phyloP scores from a whole-genome alignment of 2,329 filamentous ascomycete genomes.

The Aureobasidium sp. region DNA sequence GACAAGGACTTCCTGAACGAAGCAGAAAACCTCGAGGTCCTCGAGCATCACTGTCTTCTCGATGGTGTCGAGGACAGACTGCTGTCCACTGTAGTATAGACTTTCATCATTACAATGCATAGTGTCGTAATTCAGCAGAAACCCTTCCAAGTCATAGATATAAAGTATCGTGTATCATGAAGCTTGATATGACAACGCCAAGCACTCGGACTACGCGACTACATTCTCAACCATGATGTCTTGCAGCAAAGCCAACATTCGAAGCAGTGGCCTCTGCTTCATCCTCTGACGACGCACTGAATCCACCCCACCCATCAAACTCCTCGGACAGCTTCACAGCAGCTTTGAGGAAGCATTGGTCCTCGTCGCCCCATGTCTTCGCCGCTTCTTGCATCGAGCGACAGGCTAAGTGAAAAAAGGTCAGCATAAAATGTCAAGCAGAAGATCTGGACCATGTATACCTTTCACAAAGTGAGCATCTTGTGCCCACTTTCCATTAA shows the following conservation, averaged over 20 bases:
- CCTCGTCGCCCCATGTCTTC: constrained; percentile 65
- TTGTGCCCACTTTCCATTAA: constrained; percentile 59
- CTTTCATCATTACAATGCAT: background rate
- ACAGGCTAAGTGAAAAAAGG: constrained; percentile 43
- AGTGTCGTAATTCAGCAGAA: no score
- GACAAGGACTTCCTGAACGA: constrained; percentile 92
- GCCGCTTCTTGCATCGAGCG: constrained; percentile 69
- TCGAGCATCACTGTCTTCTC: constrained; percentile 88
- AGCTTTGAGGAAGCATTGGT: constrained; percentile 58
- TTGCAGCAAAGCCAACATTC: constrained; percentile 3
- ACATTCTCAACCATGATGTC: background rate
- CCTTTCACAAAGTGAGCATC: constrained; percentile 86
- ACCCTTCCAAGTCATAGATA: no score
- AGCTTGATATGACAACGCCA: no score
- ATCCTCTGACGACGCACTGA: constrained; percentile 4
- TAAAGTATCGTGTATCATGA: no score
- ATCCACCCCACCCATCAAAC: constrained; percentile 57
- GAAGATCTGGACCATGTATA: constrained; percentile 28
- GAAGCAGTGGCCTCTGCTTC: constrained; percentile 7
- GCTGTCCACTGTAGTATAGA: constrained; percentile 41
- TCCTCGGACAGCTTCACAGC: constrained; percentile 67
- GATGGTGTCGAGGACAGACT: constrained; percentile 83
- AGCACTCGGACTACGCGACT: no score
- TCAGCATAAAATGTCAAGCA: background rate
- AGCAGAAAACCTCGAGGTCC: constrained; percentile 89